Conservation (phyloP, 2,329 filamentous ascomycete species). For the Plenodomus lindquistii region DNA sequence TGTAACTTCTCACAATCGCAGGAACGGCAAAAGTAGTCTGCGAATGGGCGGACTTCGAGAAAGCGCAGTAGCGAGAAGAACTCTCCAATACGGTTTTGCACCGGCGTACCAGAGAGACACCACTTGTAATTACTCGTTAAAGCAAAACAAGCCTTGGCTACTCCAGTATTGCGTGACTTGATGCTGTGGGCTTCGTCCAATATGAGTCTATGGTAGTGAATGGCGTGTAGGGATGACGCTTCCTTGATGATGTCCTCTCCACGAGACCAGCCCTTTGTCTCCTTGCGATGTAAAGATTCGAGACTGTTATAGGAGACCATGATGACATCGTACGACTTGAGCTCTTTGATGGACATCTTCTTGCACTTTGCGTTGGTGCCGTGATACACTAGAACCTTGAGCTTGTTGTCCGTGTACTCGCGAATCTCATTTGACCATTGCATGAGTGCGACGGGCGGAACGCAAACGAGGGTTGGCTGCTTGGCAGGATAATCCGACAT, state of each 20-base stretch:
- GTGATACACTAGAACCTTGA: slow-evolving; percentile 91
- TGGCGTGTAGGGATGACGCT: slow-evolving; percentile 74
- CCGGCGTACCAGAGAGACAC: slow-evolving; percentile 92
- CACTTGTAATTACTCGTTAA: slow-evolving; percentile 87
- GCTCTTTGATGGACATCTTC: slow-evolving; percentile 70
- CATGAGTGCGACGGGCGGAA: slow-evolving; percentile 92
- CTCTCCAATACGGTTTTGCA: slow-evolving; percentile 96
- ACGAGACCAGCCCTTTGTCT: slow-evolving; percentile 85
- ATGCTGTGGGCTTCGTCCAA: slow-evolving; percentile 96
- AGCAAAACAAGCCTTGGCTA: slow-evolving; percentile 93
- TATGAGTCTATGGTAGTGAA: slow-evolving; percentile 87
- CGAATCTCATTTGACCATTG: slow-evolving; percentile 73
- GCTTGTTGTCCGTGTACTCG: slow-evolving; percentile 78
- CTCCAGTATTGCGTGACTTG: slow-evolving; percentile 85
- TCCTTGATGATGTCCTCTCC: slow-evolving; percentile 81
- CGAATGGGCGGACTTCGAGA: slow-evolving; percentile 83
- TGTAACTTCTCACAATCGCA: slow-evolving; percentile 81
- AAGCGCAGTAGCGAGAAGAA: slow-evolving; percentile 95
- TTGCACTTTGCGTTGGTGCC: slow-evolving; percentile 85
- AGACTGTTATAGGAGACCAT: slow-evolving; percentile 95
- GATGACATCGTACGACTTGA: slow-evolving; percentile 87
- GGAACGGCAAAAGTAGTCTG: slow-evolving; percentile 89
- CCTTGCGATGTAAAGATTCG: slow-evolving; percentile 89
- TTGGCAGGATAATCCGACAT: slow-evolving; percentile 95
- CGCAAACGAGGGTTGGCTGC: slow-evolving; percentile 81